Percentiles rank a stretch among this genome's conserved stretches.
Conservation (phyloP, 768 basidiomycete genomes). For the Amanita thiersii region DNA sequence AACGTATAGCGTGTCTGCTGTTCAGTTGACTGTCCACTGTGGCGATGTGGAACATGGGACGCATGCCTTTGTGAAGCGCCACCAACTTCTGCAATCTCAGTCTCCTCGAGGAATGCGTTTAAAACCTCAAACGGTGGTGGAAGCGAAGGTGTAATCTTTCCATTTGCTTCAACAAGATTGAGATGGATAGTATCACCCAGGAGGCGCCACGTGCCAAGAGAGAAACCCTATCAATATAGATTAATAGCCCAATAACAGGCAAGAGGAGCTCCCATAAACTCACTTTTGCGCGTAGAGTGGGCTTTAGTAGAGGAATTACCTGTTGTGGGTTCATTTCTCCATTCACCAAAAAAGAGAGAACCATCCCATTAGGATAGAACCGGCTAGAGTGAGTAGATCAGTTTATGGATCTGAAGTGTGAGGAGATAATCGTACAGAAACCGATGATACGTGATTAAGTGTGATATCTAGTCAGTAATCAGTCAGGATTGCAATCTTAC, state of each 20-base stretch:
- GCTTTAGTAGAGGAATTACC: constrained; percentile 70
- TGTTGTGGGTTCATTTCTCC: constrained; percentile 65
- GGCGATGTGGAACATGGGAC: no score
- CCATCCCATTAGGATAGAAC: constrained; percentile 81
- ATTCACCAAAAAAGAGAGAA: constrained; percentile 78
- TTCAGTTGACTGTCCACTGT: constrained; percentile 9
- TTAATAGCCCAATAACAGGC: not conserved
- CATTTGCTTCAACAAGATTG: constrained; percentile 55
- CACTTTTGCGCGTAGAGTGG: constrained; percentile 73
- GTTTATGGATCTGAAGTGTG: not conserved
- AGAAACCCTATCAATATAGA: constrained; percentile 45
- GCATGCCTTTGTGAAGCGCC: constrained; percentile 5
- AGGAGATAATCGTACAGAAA: constrained; percentile 54
- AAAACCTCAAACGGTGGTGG: constrained; percentile 1
- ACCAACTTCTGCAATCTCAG: not conserved
- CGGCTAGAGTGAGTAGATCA: constrained; percentile 37
- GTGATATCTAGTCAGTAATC: constrained; percentile 48
- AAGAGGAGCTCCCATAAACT: not conserved
- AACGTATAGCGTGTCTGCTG: constrained; percentile 51
- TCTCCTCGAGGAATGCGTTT: not conserved
- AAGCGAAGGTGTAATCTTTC: constrained; percentile 19
- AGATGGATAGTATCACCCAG: constrained; percentile 51
- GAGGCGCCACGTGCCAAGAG: constrained; percentile 68
- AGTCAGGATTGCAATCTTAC: constrained; percentile 9
- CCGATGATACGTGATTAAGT: constrained; percentile 88